These are phyloP conservation scores for Fraxinus ornus DNA, from an alignment of 305 asterid species.

Conservation along the genomic window DNA sequence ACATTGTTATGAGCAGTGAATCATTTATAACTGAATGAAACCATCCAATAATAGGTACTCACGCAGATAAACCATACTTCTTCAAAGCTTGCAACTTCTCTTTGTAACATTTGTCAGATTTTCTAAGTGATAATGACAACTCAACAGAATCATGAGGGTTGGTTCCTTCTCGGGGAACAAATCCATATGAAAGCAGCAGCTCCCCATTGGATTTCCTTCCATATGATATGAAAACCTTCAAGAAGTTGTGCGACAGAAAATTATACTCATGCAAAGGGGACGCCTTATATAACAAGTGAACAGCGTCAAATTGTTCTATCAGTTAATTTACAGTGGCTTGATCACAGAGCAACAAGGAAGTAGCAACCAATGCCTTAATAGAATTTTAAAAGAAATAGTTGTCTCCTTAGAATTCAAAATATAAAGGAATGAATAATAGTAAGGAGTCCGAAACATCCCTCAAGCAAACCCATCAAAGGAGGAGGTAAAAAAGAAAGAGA, in stretches of 20 bases:
- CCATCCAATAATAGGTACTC: constrained; percentile 31
- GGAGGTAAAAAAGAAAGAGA: not conserved
- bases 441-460: not conserved
- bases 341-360: not conserved
- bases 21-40: not conserved
- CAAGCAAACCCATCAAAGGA: not conserved
- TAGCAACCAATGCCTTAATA: not conserved
- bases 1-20: constrained; percentile 4
- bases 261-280: not conserved
- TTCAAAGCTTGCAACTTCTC: constrained; percentile 67
- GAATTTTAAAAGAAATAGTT: not conserved
- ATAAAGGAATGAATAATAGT: not conserved
- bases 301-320: not conserved
- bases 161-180: constrained; percentile 95
- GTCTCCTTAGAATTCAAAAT: not conserved
- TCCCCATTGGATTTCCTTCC: constrained; percentile 94
- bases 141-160: constrained; percentile 86
- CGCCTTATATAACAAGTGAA: not conserved
- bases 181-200: constrained; percentile 90
- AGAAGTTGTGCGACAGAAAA: not conserved
- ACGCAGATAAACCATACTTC: constrained; percentile 74
- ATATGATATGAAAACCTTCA: constrained; percentile 92
- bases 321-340: not conserved
- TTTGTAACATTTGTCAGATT: constrained; percentile 76
- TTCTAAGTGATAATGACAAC: constrained; percentile 58